phyloP scores from a whole-genome alignment of 768 basidiomycete species.

The Tephrocybe rancida region DNA sequence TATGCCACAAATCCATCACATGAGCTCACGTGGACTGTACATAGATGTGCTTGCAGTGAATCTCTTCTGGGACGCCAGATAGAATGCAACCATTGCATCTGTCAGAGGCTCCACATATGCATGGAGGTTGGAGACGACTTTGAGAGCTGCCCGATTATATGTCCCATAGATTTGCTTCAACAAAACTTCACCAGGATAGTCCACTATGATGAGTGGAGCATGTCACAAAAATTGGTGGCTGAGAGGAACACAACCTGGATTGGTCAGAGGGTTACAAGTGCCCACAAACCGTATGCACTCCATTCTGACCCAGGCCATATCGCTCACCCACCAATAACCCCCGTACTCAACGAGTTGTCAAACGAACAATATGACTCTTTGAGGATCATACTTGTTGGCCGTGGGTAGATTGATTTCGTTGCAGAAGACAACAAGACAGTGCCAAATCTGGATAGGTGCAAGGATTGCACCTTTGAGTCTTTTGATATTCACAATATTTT shows the following conservation, averaged over 20 bases:
- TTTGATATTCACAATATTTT: slow-evolving; percentile 98
- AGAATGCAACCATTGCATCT: slow-evolving; percentile 96
- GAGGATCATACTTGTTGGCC: slow-evolving; percentile 96
- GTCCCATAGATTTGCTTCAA: slow-evolving; percentile 99
- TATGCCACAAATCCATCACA: slow-evolving; percentile 95
- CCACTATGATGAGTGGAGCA: slow-evolving; percentile 97
- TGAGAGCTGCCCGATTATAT: slow-evolving; percentile 94
- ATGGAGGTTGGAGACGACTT: slow-evolving; percentile 91
- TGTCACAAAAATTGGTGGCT: slow-evolving; percentile 97
- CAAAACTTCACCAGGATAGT: slow-evolving; percentile 96
- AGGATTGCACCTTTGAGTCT: slow-evolving; percentile 98
- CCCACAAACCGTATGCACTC: slow-evolving; percentile 99
- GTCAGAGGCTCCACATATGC: slow-evolving; percentile 94
- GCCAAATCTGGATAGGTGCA: slow-evolving; percentile 91
- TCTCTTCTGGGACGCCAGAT: slow-evolving; percentile 88
- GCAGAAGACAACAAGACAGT: slow-evolving; percentile 99
- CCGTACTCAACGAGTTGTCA: slow-evolving; percentile 94
- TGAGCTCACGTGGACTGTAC: slow-evolving; percentile 99
- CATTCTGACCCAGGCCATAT: slow-evolving; percentile 96
- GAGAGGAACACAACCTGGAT: slow-evolving; percentile 98
- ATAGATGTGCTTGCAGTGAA: slow-evolving; percentile 99
- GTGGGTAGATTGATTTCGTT: slow-evolving; percentile 99
- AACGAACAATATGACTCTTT: slow-evolving; percentile 97
- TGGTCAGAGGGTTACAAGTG: slow-evolving; percentile 98
- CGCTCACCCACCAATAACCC: slow-evolving; percentile 92